phyloP scores from a whole-genome alignment of 768 basidiomycete genomes.

The Guyanaporus albipodus region DNA sequence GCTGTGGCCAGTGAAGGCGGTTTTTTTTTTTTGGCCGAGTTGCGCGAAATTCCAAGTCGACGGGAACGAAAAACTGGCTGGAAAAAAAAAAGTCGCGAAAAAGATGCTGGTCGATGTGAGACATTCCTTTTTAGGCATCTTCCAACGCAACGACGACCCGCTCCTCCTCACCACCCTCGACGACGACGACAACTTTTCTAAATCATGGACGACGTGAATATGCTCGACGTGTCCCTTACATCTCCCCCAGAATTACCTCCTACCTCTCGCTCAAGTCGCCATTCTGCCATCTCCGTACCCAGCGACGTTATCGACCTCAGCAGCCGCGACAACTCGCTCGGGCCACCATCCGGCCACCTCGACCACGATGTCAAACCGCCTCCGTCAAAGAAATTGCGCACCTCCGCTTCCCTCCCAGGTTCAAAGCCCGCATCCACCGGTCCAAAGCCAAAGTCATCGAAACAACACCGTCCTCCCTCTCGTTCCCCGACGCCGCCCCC shows the following conservation, averaged over 20 bases:
- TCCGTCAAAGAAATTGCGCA: constrained; percentile 27
- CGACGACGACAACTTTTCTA: too few relatives aligned
- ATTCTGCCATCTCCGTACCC: constrained; percentile 13
- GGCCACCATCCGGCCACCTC: constrained; percentile 14
- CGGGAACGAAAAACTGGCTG: constrained; percentile 16
- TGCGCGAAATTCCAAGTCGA: constrained; percentile 25
- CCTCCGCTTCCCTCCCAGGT: constrained; percentile 22
- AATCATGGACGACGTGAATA: too few relatives aligned
- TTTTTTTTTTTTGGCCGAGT: constrained; percentile 8
- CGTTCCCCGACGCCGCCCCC: constrained; percentile 51
- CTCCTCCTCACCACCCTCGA: constrained; percentile 25
- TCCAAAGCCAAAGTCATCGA: constrained; percentile 52
- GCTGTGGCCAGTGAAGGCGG: too few relatives aligned
- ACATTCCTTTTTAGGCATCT: constrained; percentile 37
- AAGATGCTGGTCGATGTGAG: constrained; percentile 31
- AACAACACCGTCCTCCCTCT: constrained; percentile 41
- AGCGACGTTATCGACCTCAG: constrained; percentile 28
- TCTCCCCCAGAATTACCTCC: not conserved
- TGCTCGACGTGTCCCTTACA: constrained; percentile 21
- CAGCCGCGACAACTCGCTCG: constrained; percentile 31
- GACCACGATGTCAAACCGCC: constrained; percentile 26
- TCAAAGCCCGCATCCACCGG: constrained; percentile 30
- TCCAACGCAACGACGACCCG: constrained; percentile 30
- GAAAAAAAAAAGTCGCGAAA: constrained; percentile 26
- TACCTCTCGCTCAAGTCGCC: constrained; percentile 14